Evolutionary conservation across 495 filamentous ascomycete species (phyloP), one percentile per base, ranked within the genome.

Genomic region (Mycothermus thermophilus): DNA sequence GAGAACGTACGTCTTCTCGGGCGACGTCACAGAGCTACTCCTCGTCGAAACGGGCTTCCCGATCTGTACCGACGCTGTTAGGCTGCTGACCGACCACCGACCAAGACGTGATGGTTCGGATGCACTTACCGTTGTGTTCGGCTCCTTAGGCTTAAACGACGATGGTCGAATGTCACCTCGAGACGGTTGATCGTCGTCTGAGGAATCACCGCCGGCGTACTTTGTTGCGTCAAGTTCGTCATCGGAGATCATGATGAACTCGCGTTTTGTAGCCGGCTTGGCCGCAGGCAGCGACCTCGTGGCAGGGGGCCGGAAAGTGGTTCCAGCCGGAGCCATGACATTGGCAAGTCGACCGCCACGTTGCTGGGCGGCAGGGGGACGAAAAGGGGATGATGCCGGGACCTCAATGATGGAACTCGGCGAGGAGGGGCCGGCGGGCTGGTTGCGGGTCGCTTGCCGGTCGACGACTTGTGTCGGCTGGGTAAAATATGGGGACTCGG

Each of bases 321-420:
- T 92, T 9, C 86, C 86, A 27, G 75, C 72, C 12, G 86, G 86
- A 6, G 82, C 82, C 67, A 93, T 80, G 10, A 66, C 30, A 34
- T 52, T 76, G 8, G 72, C 71, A 12, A 84, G 25, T 38, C 52
- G 57, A 14, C 52, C 52, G 5, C 35, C 41, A 17, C 35, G 42
- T 19, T 27, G 47, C 40, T 26, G 37, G n/a, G 29, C 33, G 40
- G 21, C 47, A 22, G 30, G 47, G 24, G 31, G 42, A 28, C 62
- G 64, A 33, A 75, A 66, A 1, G 83, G 82, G 1, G 84, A 90
- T n/a, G 84, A 90, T 8, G 78, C 80, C 19, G 75, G 75, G 2
- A 95, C 86, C 48, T 93, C 84, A 26, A 95, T 66, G 8, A 75
- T 58, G 3, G 79, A 68, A 29, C 42, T 48, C 16, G 58, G 45